Base-by-base conservation (phyloP, 1,139 yeast genomes). In the Geotrichum europaeum region DNA sequence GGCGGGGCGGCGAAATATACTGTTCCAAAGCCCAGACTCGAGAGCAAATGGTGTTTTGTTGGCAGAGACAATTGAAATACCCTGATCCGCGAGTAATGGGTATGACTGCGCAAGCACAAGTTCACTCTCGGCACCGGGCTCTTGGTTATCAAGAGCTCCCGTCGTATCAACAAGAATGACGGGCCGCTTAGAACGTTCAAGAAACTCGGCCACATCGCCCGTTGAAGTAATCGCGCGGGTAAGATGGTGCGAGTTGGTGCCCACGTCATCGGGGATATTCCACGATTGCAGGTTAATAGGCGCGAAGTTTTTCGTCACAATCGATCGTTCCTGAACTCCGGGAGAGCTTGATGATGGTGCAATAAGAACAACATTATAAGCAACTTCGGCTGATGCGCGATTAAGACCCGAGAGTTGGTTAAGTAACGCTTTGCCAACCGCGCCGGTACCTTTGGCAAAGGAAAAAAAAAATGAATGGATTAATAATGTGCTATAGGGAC, bases 21-120 rank as follows among this genome's bases (percentile, higher is more conserved):
- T 81, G 63, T 88, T 83, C 97, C 98, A 94, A 18, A 84, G 76
- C 22, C 79, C 75, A 65, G 87, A 76, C 60, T 84, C 86, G 50
- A 94, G 82, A 13, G 98, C 91, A 70, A 94, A 94, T 0, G 96
- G 99, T 79, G 94, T 94, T 76, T 95, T 95, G 81, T 95, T 94
- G 67, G 99, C 99, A 52, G 99, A 94, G 34, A 98, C 99, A 69
- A 94, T 84, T 53, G 97, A 90, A 66, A 95, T 86, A 50, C 96
- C 96, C 64, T 80, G 83, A 67, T 81, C 76, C 63, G 92, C 78
- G 69, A 94, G 86, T 45, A 78, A 74, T 54, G 97, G 89, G 73
- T 95, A 95, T 59, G 82, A 80, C 53, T 82, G 80, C 50, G 98
- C 96, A 68, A 92, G 78, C 12, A 53, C 50, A 22, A 54, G 32